Evolutionary conservation across 805 yeast species (phyloP).

Genomic region (Wickerhamiella occidentalis): DNA sequence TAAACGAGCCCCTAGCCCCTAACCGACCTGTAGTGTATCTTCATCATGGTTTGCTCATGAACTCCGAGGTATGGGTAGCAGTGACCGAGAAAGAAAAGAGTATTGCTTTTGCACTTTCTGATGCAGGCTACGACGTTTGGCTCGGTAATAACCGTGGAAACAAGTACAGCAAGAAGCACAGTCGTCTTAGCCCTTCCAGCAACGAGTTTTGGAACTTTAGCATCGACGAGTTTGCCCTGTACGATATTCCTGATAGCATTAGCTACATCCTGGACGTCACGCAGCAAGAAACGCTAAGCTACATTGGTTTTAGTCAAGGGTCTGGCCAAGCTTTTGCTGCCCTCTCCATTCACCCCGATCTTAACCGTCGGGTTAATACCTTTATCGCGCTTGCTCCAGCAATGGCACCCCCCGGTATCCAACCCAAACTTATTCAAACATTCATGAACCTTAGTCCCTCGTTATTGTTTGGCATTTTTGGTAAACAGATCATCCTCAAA

Average conservation of each 20-base stretch:
- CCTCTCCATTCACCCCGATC: constrained; percentile 46
- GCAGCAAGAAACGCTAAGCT: constrained; percentile 37
- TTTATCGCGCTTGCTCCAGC: constrained; percentile 90
- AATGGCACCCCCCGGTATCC: constrained; percentile 77
- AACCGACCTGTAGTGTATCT: constrained; percentile 49
- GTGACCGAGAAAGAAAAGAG: constrained; percentile 36
- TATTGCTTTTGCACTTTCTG: constrained; percentile 66
- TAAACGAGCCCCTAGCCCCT: not conserved
- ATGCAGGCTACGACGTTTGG: constrained; percentile 89
- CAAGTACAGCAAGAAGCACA: constrained; percentile 78
- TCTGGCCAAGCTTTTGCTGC: constrained; percentile 88
- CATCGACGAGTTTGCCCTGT: constrained; percentile 81
- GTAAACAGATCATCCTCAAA: constrained; percentile 60
- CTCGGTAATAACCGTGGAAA: constrained; percentile 88
- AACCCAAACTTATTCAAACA: constrained; percentile 62
- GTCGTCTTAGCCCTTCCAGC: constrained; percentile 32
- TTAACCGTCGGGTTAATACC: constrained; percentile 41
- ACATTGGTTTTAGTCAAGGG: constrained; percentile 89
- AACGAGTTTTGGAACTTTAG: constrained; percentile 77
- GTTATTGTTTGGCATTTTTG: constrained; percentile 58
- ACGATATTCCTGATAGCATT: constrained; percentile 76
- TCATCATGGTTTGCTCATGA: constrained; percentile 88
- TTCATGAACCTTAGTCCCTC: constrained; percentile 67
- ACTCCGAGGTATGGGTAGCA: constrained; percentile 70
- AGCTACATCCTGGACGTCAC: constrained; percentile 55